Conservation (phyloP, 2,329 filamentous ascomycete species). For the Drechslerella coelobrocha region DNA sequence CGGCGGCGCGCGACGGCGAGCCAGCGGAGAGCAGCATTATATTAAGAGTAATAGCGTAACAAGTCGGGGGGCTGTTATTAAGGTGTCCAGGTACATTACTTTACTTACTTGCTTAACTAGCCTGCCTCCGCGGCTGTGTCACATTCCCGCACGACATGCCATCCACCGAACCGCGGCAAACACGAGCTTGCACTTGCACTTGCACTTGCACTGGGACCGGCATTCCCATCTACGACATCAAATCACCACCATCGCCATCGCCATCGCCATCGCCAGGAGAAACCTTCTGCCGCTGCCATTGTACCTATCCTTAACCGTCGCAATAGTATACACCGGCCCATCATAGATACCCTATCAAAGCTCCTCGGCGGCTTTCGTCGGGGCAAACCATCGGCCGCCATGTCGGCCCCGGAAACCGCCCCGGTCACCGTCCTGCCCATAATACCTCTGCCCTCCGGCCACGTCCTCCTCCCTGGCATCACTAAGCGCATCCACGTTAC, state of each 20-base stretch:
- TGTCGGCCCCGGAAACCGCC: constrained; percentile 32
- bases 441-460: constrained; percentile 36
- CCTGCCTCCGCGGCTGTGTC: constrained; percentile 41
- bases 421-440: constrained; percentile 35
- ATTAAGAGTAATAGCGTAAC: no score
- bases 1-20: no score
- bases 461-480: constrained; percentile 41
- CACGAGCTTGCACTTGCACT: not conserved
- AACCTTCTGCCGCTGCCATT: no score
- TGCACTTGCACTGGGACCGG: no score
- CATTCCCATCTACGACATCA: not conserved
- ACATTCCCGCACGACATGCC: constrained; percentile 21
- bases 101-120: no score
- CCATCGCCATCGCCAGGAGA: not conserved
- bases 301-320: no score
- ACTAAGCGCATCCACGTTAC: constrained; percentile 40
- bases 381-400: constrained; percentile 11
- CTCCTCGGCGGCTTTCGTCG: constrained; percentile 45
- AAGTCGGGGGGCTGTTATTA: no score
- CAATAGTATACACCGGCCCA: no score
- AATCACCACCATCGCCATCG: not conserved
- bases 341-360: constrained; percentile 45
- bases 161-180: constrained; percentile 17
- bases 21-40: no score
- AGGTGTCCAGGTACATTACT: no score